Evolutionary conservation across 148 eudicot species (phyloP).

Genomic region (Rhododendron griersonianum): DNA sequence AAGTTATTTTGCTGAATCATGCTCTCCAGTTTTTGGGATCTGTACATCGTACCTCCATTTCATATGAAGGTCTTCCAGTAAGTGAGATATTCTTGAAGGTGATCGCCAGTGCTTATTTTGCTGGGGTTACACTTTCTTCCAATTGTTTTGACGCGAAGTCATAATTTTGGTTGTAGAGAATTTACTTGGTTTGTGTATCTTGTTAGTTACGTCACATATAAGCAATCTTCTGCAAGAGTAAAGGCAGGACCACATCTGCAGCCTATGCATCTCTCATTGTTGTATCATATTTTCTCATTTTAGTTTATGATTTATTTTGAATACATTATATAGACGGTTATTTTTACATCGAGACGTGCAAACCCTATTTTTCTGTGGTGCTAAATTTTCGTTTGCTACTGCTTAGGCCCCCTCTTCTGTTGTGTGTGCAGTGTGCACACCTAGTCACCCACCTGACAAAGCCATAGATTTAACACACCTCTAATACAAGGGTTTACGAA

Average conservation of each 20-base stretch:
- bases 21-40: background rate
- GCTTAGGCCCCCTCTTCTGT: background rate
- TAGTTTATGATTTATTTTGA: too few species aligned
- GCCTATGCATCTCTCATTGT: background rate
- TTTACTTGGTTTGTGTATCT: background rate
- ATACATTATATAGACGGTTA: background rate
- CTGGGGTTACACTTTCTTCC: background rate
- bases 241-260: background rate
- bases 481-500: background rate
- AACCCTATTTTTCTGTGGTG: background rate
- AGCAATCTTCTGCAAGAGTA: background rate
- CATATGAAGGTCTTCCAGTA: background rate
- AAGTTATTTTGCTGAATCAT: background rate
- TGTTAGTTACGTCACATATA: background rate
- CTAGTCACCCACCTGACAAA: background rate
- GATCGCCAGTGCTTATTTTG: background rate
- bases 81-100: background rate
- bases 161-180: slow-evolving; percentile 5
- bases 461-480: background rate
- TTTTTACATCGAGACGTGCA: background rate
- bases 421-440: background rate
- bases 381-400: background rate
- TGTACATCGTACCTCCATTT: background rate
- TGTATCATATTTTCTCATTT: background rate
- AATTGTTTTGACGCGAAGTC: background rate